Evolutionary conservation across 129 eudicot genomes (phyloP).

Genomic region (Glebionis coronaria): DNA sequence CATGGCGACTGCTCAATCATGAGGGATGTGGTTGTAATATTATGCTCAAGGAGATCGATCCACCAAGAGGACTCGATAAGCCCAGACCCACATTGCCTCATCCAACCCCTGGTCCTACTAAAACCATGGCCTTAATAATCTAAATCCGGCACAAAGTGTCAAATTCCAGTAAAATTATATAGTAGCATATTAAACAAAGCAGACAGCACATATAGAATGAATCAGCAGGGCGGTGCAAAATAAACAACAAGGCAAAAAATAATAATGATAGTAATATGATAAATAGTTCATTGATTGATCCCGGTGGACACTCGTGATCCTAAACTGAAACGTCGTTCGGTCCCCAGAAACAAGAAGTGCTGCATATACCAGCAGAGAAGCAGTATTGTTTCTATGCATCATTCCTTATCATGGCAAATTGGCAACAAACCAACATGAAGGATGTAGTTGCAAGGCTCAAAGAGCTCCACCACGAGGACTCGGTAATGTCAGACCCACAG

Average conservation of each 20-base stretch:
- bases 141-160: conserved; percentile 31
- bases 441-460: conserved; percentile 94
- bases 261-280: no score
- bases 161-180: no score
- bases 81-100: conserved; percentile 43
- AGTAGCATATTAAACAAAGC: no score
- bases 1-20: conserved; percentile 80
- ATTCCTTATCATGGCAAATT: conserved; percentile 69
- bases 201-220: no score
- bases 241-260: no score
- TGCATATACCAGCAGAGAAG: conserved; percentile 80
- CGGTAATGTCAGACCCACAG: conserved; percentile 41
- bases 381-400: conserved; percentile 78
- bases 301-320: no score
- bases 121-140: no score
- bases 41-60: conserved; percentile 93
- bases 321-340: conserved; percentile 75
- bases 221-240: no score
- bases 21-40: conserved; percentile 96
- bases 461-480: conserved; percentile 71
- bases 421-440: conserved; percentile 89
- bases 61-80: conserved; percentile 51
- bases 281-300: no score
- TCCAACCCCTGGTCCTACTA: conserved; percentile 43
- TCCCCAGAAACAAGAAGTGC: conserved; percentile 93